Evolutionary conservation across 768 basidiomycete genomes (phyloP).

Genomic region (Termitomyces heimii): DNA sequence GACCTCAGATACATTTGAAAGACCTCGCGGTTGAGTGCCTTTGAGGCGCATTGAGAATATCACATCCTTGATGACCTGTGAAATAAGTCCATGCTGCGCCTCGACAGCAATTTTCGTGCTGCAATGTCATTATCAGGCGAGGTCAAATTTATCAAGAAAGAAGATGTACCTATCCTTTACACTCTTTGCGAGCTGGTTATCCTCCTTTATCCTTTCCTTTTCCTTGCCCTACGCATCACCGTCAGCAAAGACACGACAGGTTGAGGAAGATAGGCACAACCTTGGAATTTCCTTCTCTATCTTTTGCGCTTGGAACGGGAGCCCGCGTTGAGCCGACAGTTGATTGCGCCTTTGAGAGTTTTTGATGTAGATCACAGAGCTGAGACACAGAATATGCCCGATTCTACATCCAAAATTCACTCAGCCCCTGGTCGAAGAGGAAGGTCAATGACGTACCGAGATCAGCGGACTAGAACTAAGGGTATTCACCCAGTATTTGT

Average conservation of each 20-base stretch:
- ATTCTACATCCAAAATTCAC: constrained; percentile 49
- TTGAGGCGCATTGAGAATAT: constrained; percentile 68
- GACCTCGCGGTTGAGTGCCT: constrained; percentile 8
- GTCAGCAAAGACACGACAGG: not conserved
- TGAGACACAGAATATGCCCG: constrained; percentile 92
- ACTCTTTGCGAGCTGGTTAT: constrained; percentile 82
- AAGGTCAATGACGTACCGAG: constrained; percentile 48
- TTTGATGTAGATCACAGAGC: constrained; percentile 84
- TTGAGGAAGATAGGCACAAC: constrained; percentile 19
- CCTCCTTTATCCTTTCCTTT: constrained; percentile 80
- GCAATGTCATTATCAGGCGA: not conserved
- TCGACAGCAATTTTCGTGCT: constrained; percentile 89
- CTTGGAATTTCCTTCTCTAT: constrained; percentile 43
- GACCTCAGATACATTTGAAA: constrained; percentile 29
- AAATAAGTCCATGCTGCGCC: constrained; percentile 89
- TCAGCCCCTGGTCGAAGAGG: not conserved
- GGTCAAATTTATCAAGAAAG: not conserved
- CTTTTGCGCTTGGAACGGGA: constrained; percentile 45
- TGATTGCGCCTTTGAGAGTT: constrained; percentile 68
- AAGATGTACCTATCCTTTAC: constrained; percentile 77
- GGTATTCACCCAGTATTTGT: constrained; percentile 99
- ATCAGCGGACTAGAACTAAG: constrained; percentile 90
- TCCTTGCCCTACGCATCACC: constrained; percentile 32
- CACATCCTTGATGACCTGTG: constrained; percentile 90
- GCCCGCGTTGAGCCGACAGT: constrained; percentile 56